Evolutionary conservation across 2,329 filamentous ascomycete species (phyloP).

Genomic region (Trematosphaeria pertusa): DNA sequence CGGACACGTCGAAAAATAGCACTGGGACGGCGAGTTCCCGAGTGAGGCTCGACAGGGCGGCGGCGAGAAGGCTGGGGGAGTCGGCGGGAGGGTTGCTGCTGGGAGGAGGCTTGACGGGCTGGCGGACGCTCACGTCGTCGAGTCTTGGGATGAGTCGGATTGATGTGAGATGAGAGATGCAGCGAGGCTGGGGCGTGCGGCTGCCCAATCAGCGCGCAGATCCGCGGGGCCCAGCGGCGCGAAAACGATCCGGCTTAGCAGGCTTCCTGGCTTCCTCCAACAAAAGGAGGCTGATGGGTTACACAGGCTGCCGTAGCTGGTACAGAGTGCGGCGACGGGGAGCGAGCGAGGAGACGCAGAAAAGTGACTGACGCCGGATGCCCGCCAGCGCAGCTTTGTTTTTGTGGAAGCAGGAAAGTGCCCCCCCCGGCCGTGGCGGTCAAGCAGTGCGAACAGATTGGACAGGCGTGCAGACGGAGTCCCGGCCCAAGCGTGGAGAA

Average conservation of each 20-base stretch:
- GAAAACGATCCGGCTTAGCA: conserved; percentile 9
- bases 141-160: conserved; percentile 24
- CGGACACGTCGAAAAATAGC: conserved; percentile 8
- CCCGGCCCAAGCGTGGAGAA: conserved; percentile 28
- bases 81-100: conserved; percentile 17
- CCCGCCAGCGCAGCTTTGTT: not conserved
- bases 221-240: not conserved
- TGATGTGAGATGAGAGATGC: conserved; percentile 21
- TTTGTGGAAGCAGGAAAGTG: conserved; percentile 3
- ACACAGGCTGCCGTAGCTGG: not conserved
- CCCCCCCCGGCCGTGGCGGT: conserved; percentile 31
- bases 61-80: conserved; percentile 8
- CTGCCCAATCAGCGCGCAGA: conserved; percentile 24
- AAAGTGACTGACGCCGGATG: conserved; percentile 2
- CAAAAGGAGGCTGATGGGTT: conserved; percentile 11
- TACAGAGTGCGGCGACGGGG: not conserved
- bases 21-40: conserved; percentile 7
- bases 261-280: too few relatives aligned
- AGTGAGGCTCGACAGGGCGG: conserved; percentile 30
- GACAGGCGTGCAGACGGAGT: conserved; percentile 17
- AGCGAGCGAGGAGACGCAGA: conserved; percentile 1
- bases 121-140: too few relatives aligned
- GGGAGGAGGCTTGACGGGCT: conserved; percentile 1
- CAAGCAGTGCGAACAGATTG: conserved; percentile 26
- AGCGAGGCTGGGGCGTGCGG: conserved; percentile 11